Conservation (phyloP, 768 basidiomycete genomes). For the Collybiopsis confluens region DNA sequence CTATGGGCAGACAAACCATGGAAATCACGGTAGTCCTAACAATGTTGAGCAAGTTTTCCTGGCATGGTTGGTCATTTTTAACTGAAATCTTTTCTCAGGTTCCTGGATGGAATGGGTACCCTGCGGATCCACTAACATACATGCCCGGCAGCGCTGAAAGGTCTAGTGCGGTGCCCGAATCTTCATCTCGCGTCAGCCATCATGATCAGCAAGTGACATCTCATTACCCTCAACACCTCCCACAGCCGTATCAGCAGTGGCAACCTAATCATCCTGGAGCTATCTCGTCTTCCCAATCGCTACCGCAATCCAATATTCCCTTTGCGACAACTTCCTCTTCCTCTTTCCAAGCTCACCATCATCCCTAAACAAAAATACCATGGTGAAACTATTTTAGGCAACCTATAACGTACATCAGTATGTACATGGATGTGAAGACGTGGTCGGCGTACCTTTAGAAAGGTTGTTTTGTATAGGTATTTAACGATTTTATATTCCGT, state of each 20-base stretch:
- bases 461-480: neutral
- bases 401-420: too few relatives aligned
- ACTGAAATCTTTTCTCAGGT: neutral
- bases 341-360: neutral
- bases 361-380: too few relatives aligned
- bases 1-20: neutral
- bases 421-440: neutral
- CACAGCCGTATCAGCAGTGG: constrained; percentile 5
- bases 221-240: neutral
- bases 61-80: neutral
- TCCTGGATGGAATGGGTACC: constrained; percentile 4
- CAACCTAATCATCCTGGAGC: neutral
- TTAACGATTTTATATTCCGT: neutral
- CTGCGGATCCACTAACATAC: neutral
- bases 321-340: neutral
- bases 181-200: neutral
- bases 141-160: neutral
- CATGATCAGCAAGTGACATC: neutral
- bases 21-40: neutral
- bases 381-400: too few relatives aligned
- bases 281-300: neutral
- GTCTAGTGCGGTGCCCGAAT: neutral
- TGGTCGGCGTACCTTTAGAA: neutral
- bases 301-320: neutral
- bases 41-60: neutral